Conservation (phyloP, 176 grass and related monocot genomes). For the Musa acuminata region DNA sequence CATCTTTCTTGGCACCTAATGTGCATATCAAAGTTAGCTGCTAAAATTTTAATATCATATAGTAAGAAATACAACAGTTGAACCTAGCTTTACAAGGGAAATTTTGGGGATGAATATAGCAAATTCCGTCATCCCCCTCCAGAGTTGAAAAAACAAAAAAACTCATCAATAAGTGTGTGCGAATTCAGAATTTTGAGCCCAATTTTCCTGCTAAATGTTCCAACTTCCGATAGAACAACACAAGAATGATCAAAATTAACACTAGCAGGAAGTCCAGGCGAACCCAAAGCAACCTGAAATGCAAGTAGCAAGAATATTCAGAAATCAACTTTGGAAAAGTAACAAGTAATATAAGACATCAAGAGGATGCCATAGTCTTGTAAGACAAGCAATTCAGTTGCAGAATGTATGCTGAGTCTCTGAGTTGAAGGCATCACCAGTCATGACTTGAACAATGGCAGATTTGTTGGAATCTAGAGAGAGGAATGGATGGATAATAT, state of each 20-base stretch:
- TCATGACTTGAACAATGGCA: no score
- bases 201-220: conserved; percentile 59
- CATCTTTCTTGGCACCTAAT: conserved; percentile 52
- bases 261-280: conserved; percentile 65
- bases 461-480: no score
- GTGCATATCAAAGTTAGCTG: neutral
- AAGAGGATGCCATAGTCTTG: no score
- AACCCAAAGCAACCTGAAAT: conserved; percentile 53
- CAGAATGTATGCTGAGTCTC: no score
- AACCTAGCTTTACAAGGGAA: conserved; percentile 40
- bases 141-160: conserved; percentile 56
- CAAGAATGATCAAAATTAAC: conserved; percentile 70
- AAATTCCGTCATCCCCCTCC: conserved; percentile 48
- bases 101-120: conserved; percentile 74
- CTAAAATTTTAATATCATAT: neutral
- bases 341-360: no score
- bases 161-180: conserved; percentile 56
- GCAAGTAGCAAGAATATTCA: conserved; percentile 5
- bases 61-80: neutral
- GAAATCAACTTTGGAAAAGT: neutral
- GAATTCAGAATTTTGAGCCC: conserved; percentile 32
- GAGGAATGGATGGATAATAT: no score
- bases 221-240: conserved; percentile 37
- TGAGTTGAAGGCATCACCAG: no score
- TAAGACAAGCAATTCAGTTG: no score